phyloP scores from a whole-genome alignment of 2,329 filamentous ascomycete species.

The Fusarium temperatum region DNA sequence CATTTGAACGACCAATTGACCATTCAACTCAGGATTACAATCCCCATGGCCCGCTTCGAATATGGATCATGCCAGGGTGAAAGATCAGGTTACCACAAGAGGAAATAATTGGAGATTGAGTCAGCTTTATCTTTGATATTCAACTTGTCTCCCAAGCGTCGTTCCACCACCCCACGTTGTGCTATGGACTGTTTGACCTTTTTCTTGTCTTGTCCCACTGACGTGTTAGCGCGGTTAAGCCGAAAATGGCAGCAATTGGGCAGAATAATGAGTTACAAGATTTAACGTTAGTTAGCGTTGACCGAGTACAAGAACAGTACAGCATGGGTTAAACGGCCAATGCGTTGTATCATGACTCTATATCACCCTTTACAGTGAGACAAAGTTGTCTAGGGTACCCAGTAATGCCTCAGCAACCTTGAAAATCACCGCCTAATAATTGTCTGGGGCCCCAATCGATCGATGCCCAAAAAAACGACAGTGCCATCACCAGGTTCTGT shows the following conservation, averaged over 20 bases:
- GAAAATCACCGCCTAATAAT: constrained; percentile 26
- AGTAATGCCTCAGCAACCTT: neutral
- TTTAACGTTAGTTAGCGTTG: constrained; percentile 2
- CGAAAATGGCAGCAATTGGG: constrained; percentile 24
- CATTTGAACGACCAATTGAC: neutral
- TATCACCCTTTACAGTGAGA: neutral
- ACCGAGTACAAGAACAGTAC: neutral
- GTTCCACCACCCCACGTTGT: constrained; percentile 24
- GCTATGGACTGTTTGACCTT: neutral
- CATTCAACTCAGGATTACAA: neutral
- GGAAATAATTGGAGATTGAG: constrained; percentile 28
- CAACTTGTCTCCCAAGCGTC: neutral
- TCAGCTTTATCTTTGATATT: neutral
- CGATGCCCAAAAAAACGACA: constrained; percentile 36
- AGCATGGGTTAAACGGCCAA: constrained; percentile 9
- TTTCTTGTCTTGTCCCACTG: constrained; percentile 6
- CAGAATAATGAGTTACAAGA: neutral
- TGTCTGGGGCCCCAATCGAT: constrained; percentile 15
- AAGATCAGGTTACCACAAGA: constrained; percentile 12
- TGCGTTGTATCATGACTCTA: constrained; percentile 6
- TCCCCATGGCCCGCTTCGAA: neutral
- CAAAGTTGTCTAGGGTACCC: constrained; percentile 7
- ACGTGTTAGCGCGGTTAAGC: constrained; percentile 9
- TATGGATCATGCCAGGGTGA: neutral
- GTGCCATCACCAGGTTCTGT: constrained; percentile 34